These are phyloP conservation scores for Artemisia argyi DNA, from an alignment of 129 eudicot species.

Conservation along the genomic window DNA sequence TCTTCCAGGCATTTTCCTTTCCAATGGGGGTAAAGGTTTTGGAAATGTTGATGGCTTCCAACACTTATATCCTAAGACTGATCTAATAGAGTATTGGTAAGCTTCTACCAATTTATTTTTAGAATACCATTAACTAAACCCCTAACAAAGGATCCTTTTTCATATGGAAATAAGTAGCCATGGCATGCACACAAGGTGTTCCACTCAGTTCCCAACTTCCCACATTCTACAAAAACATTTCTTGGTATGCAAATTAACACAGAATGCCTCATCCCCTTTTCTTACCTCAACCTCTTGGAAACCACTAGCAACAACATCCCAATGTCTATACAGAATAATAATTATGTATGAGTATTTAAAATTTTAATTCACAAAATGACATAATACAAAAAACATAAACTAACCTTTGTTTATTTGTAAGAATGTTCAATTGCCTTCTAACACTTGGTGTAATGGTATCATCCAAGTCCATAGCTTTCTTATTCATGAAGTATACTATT, in stretches of 20 bases:
- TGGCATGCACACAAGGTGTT: not conserved
- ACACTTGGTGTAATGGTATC: not conserved
- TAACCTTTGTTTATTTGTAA: not conserved
- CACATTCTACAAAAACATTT: not conserved
- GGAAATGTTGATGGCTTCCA: not conserved
- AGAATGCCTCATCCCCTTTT: not conserved
- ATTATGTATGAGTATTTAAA: not conserved
- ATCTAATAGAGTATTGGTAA: not conserved
- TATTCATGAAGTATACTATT: not conserved
- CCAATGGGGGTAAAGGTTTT: not conserved
- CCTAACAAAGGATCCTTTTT: not conserved
- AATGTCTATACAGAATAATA: not conserved
- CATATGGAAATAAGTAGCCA: not conserved
- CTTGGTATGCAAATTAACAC: not conserved
- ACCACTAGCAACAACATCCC: not conserved
- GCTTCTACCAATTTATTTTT: not conserved
- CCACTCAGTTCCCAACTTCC: not conserved
- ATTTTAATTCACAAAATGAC: not conserved
- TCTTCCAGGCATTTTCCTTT: not conserved
- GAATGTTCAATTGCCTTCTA: not conserved
- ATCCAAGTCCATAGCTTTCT: not conserved
- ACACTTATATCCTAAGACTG: not conserved
- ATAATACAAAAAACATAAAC: not conserved
- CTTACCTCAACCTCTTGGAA: not conserved
- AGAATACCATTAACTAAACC: not conserved